Evolutionary conservation across 2,329 filamentous ascomycete genomes (phyloP), one percentile per base, ranked within the genome.

Genomic region (Lecanicillium sp.): DNA sequence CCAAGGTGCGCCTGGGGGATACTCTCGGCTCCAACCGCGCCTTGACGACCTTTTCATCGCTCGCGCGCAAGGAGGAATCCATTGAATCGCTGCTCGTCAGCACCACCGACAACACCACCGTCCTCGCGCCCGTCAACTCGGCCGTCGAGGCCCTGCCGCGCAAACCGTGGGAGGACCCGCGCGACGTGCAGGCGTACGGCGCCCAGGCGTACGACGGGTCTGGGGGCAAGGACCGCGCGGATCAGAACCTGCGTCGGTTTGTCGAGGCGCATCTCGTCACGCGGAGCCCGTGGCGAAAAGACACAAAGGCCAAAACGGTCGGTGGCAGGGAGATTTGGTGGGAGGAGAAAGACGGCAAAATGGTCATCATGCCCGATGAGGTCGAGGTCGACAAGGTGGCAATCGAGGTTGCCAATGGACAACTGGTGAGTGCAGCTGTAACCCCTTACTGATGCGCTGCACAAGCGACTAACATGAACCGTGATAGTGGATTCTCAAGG

Each of bases 61-160:
- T 94, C 53, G 81, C 83, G 5, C 79, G 88, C 43, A 82, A 90
- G 54, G 78, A 89, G 51, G 74, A 80, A 33, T 63, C 71, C n/a
- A 71, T 89, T 15, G 74, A 78, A 9, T 63, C 67, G 17, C 83
- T 85, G 1, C 74, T 97, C 12, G 75, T 84, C 49, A 74, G 87
- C 55, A 60, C 70, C 1, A 55, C 65, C 1, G 61, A 72, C 42
- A 89, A 90, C 57, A 85, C 85, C 13, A 96, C 88, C 3, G 79
- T 97, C 17, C 77, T 97, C 3, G 90, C 89, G 5, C 92, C 92
- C 1, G 67, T 85, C 39, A 97, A 98, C 68, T 79, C 75, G 14
- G 87, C 81, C 3, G 78, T 98, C 53, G 83, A 84, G 47, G 66
- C 62, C 1, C 67, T 97, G 17, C 85, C 88, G 1, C 72, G 83